phyloP scores from a whole-genome alignment of 768 basidiomycete genomes.

The Tubosaeta sp. region DNA sequence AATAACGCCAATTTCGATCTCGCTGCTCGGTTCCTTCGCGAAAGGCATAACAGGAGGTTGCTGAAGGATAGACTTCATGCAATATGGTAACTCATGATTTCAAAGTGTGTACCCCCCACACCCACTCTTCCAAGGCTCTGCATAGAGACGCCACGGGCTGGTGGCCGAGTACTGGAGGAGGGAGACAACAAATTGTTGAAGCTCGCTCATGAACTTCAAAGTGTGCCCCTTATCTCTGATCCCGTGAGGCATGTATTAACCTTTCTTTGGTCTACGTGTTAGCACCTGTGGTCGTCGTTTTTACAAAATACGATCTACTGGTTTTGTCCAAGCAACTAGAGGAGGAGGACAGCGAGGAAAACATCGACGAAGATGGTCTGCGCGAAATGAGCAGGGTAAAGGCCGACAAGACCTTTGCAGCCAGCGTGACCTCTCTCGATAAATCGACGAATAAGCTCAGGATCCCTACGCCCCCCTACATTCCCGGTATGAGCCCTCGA shows the following conservation, averaged over 20 bases:
- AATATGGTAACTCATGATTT: background rate
- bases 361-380: background rate
- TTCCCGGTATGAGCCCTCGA: background rate
- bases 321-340: slow-evolving; percentile 1
- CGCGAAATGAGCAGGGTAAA: background rate
- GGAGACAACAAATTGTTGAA: slow-evolving; percentile 3
- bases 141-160: slow-evolving; percentile 5
- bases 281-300: slow-evolving; percentile 6
- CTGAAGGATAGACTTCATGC: slow-evolving; percentile 5
- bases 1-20: background rate
- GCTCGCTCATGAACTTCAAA: background rate
- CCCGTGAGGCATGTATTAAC: background rate
- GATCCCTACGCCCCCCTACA: background rate
- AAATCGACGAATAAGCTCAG: background rate
- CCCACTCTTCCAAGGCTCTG: slow-evolving; percentile 1
- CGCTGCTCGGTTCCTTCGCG: background rate
- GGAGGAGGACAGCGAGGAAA: background rate
- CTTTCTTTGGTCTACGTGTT: background rate
- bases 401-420: background rate
- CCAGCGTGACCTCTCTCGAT: background rate
- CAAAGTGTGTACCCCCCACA: background rate
- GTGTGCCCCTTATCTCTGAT: background rate
- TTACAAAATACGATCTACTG: slow-evolving; percentile 7
- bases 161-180: slow-evolving; percentile 7
- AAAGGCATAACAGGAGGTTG: background rate